Conservation (phyloP, 2,329 filamentous ascomycete genomes). For the Mycosphaerella arachidis region DNA sequence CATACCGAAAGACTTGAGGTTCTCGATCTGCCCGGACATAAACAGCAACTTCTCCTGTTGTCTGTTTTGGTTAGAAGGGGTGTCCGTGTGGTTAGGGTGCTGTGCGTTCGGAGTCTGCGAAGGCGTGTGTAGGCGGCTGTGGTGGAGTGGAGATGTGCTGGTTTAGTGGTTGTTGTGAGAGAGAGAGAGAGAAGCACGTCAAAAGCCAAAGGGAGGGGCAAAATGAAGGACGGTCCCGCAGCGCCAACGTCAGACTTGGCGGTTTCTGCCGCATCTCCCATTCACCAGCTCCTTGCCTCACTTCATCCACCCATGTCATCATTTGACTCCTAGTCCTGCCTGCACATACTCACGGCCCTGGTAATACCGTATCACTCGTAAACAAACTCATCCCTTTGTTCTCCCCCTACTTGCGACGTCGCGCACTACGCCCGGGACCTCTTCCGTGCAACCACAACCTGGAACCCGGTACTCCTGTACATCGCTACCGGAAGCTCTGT, state of each 20-base stretch:
- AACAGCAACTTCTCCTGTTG: slow-evolving; percentile 15
- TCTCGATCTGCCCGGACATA: slow-evolving; percentile 24
- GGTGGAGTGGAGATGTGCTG: slow-evolving; percentile 3
- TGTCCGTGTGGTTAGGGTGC: slow-evolving; percentile 1
- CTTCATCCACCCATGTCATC: neutral
- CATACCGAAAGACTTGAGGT: slow-evolving; percentile 26
- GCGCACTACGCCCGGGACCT: too few relatives aligned
- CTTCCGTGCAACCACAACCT: too few relatives aligned
- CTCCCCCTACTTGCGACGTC: neutral
- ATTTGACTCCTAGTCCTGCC: neutral
- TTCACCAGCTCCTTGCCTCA: neutral
- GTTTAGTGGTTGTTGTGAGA: neutral
- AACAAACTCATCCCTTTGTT: neutral
- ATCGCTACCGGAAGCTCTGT: too few relatives aligned
- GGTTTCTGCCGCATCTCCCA: neutral
- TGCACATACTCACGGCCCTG: too few relatives aligned
- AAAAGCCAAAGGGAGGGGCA: slow-evolving; percentile 1
- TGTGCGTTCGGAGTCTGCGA: neutral
- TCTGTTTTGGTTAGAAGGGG: neutral
- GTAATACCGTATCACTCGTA: neutral
- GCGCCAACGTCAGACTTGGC: neutral
- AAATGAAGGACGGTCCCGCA: neutral
- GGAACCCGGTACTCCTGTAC: too few relatives aligned
- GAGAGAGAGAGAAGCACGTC: neutral
- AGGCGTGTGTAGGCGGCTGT: slow-evolving; percentile 4